Base-by-base conservation (phyloP, 1,284 basidiomycete species). In the Ustilago shanxiensis region DNA sequence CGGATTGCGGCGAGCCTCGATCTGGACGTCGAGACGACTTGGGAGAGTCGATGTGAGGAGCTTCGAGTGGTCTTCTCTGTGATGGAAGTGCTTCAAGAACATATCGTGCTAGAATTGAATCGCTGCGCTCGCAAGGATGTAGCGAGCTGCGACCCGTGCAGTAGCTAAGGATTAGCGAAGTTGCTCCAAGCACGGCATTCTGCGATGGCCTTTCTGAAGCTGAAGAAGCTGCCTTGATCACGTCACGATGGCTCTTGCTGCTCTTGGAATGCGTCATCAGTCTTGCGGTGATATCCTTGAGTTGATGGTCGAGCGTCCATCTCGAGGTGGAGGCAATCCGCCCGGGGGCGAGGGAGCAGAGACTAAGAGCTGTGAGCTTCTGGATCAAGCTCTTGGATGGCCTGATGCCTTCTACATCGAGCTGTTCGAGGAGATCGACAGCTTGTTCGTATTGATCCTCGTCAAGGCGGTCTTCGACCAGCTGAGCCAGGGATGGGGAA, bases 401-500 rank as follows among this genome's bases (percentile, higher is more conserved):
- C 16, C 35, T 55, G 24, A 67, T n/a, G 3, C 66, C 63, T 13
- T 70, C 57, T 2, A 54, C 39, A 35, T 24, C 24, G 16, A 77
- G 60, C 33, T 73, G 66, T 16, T 73, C 75, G 2, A 77, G 60
- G 1, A 77, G 70, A 14, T 69, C 64, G 20, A 77, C 60, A 14
- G 71, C 75, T 41, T 73, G 75, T 22, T 77, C 75, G 24, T 65
- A 61, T 44, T 73, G 75, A 14, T 77, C 71, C 28, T 77, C 75
- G 33, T 77, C 75, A 64, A 73, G 62, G 41, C 75, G 66, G 37
- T 77, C 75, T 18, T 73, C 57, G 47, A 77, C 61, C 1, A 77
- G 64, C 56, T 70, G 75, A 0, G 51, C 52, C 20, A 76, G 33
- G 18, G 45, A 33, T 18, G 61, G 35, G 10, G 65, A 45, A 18